Conservation (phyloP, 2,329 filamentous ascomycete genomes). For the Talaromyces sp. region DNA sequence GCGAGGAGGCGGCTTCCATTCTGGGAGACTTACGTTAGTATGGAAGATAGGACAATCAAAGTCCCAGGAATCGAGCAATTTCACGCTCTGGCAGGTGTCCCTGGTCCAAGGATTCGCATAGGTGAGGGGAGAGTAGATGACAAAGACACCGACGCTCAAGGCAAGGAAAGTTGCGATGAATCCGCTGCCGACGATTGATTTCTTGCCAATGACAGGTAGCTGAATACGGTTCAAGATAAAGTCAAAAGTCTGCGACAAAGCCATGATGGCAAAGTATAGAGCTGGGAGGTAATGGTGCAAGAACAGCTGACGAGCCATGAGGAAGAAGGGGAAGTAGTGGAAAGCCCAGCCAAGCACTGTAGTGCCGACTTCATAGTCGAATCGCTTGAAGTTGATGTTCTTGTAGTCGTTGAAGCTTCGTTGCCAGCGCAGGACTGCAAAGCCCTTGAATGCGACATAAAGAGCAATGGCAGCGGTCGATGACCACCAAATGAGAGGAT, state of each 20-base stretch:
- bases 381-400: slow-evolving; percentile 83
- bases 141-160: slow-evolving; percentile 72
- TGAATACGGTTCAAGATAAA: slow-evolving; percentile 73
- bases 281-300: slow-evolving; percentile 98
- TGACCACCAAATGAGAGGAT: slow-evolving; percentile 92
- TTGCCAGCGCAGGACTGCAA: slow-evolving; percentile 91
- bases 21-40: slow-evolving; percentile 68
- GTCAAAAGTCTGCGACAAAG: slow-evolving; percentile 85
- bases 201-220: slow-evolving; percentile 65
- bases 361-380: slow-evolving; percentile 93
- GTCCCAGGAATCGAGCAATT: slow-evolving; percentile 87
- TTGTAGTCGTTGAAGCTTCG: slow-evolving; percentile 85
- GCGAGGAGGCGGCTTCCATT: slow-evolving; percentile 33
- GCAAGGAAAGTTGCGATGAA: slow-evolving; percentile 72
- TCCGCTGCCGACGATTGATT: slow-evolving; percentile 71
- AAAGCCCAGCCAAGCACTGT: slow-evolving; percentile 92
- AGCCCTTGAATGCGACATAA: slow-evolving; percentile 80
- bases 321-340: slow-evolving; percentile 98
- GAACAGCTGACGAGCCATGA: slow-evolving; percentile 98
- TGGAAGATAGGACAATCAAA: slow-evolving; percentile 97
- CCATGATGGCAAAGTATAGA: slow-evolving; percentile 89
- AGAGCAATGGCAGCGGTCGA: slow-evolving; percentile 74
- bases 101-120: slow-evolving; percentile 96
- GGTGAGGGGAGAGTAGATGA: slow-evolving; percentile 80
- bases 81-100: slow-evolving; percentile 78